A percentile compares a stretch with the other conserved stretches of the same genome.
Evolutionary conservation across 768 basidiomycete species (phyloP).

Genomic region (Rhodotorula babjevae): DNA sequence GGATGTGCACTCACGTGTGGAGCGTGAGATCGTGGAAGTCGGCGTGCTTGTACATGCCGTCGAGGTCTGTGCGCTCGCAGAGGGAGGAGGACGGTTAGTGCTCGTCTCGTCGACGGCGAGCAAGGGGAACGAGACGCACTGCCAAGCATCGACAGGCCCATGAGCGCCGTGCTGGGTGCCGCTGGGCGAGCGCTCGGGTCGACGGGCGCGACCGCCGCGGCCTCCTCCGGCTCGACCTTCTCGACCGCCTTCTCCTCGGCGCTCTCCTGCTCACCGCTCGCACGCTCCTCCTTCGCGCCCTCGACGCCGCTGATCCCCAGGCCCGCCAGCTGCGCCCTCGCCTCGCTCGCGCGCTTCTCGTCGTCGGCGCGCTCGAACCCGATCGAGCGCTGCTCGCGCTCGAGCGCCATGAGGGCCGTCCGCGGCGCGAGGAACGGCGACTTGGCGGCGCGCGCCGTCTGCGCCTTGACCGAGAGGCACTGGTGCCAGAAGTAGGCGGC

Average conservation of each 20-base stretch:
- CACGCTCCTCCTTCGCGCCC: background rate
- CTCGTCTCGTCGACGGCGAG: background rate
- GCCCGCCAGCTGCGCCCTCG: conserved; percentile 15
- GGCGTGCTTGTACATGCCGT: conserved; percentile 70
- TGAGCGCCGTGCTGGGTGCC: conserved; percentile 60
- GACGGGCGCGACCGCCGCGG: conserved; percentile 50
- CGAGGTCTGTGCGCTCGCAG: conserved; percentile 52
- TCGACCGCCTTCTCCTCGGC: background rate
- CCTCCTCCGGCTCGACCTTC: conserved; percentile 41
- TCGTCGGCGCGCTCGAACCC: conserved; percentile 74
- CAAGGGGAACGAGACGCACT: conserved; percentile 43
- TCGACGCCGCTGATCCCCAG: background rate
- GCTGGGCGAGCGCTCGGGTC: background rate
- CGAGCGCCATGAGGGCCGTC: conserved; percentile 61
- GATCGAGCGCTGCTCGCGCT: conserved; percentile 60
- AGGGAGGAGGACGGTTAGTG: background rate
- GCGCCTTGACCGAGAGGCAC: conserved; percentile 62
- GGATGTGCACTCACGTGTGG: conserved; percentile 50
- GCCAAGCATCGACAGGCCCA: conserved; percentile 77
- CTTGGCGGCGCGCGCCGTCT: conserved; percentile 64
- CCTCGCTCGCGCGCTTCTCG: conserved; percentile 44
- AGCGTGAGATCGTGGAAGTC: conserved; percentile 58
- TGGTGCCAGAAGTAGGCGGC: conserved; percentile 66
- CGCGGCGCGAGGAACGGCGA: conserved; percentile 61
- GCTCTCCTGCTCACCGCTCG: background rate